These are phyloP conservation scores for Somion occarium DNA, from an alignment of 1,284 basidiomycete genomes.

Conservation along the genomic window DNA sequence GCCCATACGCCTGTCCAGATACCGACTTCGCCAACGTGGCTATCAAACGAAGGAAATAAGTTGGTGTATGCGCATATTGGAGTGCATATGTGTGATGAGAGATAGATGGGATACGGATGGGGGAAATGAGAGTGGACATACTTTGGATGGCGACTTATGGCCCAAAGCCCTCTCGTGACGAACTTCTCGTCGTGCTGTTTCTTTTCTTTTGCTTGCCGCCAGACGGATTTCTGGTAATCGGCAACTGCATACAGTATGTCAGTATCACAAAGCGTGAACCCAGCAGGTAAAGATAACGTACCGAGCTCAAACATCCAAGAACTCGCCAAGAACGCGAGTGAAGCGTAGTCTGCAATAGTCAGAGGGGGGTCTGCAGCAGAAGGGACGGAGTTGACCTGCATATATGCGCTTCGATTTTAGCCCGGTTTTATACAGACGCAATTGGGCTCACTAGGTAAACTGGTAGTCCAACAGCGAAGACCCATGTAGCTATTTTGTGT, in stretches of 20 bases:
- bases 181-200: constrained; percentile 75
- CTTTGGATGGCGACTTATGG: constrained; percentile 74
- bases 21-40: constrained; percentile 76
- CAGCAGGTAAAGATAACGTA: constrained; percentile 11
- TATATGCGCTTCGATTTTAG: constrained; percentile 9
- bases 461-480: constrained; percentile 63
- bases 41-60: constrained; percentile 23
- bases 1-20: constrained; percentile 72
- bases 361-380: constrained; percentile 52
- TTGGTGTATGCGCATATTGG: background rate
- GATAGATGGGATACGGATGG: background rate
- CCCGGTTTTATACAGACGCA: background rate
- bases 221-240: constrained; percentile 67
- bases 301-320: constrained; percentile 59
- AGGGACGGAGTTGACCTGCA: constrained; percentile 57
- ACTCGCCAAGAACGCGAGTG: constrained; percentile 51
- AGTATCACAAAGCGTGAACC: background rate
- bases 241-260: constrained; percentile 33
- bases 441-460: constrained; percentile 46
- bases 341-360: constrained; percentile 51
- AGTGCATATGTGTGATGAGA: constrained; percentile 1
- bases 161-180: constrained; percentile 70
- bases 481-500: constrained; percentile 55
- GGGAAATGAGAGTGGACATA: constrained; percentile 28
- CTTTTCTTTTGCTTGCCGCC: constrained; percentile 59